Conservation (phyloP, 495 filamentous ascomycete genomes). For the Neurospora sp. region DNA sequence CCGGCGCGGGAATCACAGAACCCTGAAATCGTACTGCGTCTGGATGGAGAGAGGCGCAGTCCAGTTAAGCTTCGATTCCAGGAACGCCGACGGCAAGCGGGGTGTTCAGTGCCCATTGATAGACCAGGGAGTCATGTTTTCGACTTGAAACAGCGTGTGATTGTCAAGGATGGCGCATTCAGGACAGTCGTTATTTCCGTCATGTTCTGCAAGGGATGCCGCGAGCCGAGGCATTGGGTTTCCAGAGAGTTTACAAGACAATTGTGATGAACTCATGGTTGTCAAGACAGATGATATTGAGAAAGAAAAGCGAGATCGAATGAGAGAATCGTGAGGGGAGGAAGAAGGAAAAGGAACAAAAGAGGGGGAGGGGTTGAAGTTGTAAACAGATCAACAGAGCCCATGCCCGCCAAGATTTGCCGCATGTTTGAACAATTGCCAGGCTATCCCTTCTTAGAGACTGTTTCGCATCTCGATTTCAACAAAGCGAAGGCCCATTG, state of each 20-base stretch:
- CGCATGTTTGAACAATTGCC: not conserved
- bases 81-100: not conserved
- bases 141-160: not conserved
- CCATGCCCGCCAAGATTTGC: not conserved
- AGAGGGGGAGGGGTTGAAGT: not conserved
- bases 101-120: not conserved
- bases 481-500: conserved; percentile 13
- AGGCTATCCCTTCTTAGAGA: not conserved
- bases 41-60: not conserved
- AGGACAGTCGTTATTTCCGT: not conserved
- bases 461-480: not conserved
- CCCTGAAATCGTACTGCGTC: not conserved
- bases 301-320: not conserved
- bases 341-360: not conserved
- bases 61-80: not conserved
- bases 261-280: not conserved
- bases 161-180: not conserved
- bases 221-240: not conserved
- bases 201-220: not conserved
- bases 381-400: not conserved
- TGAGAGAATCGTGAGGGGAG: not conserved
- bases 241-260: not conserved
- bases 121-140: not conserved
- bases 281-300: not conserved
- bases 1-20: not conserved